Base-by-base conservation (phyloP, 805 yeast genomes). In the Lachancea sp. region DNA sequence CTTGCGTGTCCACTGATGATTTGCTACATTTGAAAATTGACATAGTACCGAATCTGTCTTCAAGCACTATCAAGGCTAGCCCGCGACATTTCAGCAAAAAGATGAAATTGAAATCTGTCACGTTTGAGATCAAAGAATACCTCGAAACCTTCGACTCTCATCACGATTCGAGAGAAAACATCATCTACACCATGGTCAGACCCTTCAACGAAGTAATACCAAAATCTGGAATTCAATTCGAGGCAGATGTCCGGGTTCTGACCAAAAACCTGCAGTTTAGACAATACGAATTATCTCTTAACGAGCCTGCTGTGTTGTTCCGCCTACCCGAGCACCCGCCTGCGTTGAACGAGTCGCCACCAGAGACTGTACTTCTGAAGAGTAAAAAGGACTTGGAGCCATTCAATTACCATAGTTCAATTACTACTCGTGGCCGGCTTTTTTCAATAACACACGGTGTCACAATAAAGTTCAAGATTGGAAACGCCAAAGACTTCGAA, bases 1-100 rank as follows among this genome's bases (percentile, higher is more conserved):
- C 79, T 5, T 73, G 82, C 27, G 69, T 80, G n/a, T 82, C 85
- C 1, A 81, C 81, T 0, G 69, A 68, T 41, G 88, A 81, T 55
- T 60, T 63, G 6, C 55, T 80, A 7, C 51, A 56, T 6, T 42
- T 79, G 5, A 56, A 60, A 27, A 53, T 72, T 16, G 70, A 69
- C 33, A 56, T 78, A 1, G 62, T 64, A 52, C 73, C 72, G 37
- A 77, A 71, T 54, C 53, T 49, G 2, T 44, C 46, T n/a, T 9
- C 65, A 3, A 40, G 34, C 33, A 41, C 48, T 8, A 31, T 40
- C 19, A 19, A 49, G 13, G 44, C 44, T 17, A 38, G 46, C 8
- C 55, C 48, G 33, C 50, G 41, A 34, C 31, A 60, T n/a, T 60
- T 60, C 38, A 59, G 49, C 29, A 59, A 57, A 20, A 57, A 38